Percentiles rank a stretch among this genome's conserved stretches.
phyloP scores from a whole-genome alignment of 1,139 yeast genomes.

The Saccharomyces uvarum region DNA sequence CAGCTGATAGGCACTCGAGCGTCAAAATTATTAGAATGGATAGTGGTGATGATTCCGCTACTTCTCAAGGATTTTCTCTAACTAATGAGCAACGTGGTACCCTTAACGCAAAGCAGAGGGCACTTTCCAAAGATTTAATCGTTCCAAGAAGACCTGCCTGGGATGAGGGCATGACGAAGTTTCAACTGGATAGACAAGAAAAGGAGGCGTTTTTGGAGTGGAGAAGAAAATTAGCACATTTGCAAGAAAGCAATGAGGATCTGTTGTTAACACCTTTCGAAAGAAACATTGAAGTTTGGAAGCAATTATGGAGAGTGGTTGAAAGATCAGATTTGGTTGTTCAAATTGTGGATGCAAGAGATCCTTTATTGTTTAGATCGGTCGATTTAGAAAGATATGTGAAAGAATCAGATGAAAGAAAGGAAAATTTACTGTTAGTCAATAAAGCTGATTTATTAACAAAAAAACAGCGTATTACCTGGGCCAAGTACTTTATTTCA shows the following conservation, averaged over 20 bases:
- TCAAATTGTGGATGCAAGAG: constrained; percentile 96
- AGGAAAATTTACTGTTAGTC: constrained; percentile 73
- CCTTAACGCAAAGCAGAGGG: constrained; percentile 58
- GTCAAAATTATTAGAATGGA: constrained; percentile 79
- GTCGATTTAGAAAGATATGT: constrained; percentile 83
- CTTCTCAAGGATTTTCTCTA: constrained; percentile 47
- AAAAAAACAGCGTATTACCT: constrained; percentile 61
- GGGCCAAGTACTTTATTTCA: constrained; percentile 77
- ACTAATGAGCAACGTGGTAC: constrained; percentile 60
- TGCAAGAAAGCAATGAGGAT: constrained; percentile 71
- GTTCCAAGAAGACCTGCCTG: constrained; percentile 93
- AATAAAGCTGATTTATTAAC: constrained; percentile 91
- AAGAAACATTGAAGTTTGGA: constrained; percentile 96
- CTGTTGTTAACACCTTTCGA: constrained; percentile 91
- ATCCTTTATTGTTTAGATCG: constrained; percentile 84
- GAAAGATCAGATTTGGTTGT: constrained; percentile 92
- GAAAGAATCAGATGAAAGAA: constrained; percentile 58
- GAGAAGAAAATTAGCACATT: constrained; percentile 80
- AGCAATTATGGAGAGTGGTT: constrained; percentile 96
- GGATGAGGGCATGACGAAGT: constrained; percentile 62
- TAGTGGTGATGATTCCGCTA: constrained; percentile 39
- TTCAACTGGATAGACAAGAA: constrained; percentile 79
- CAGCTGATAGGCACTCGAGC: constrained; percentile 79
- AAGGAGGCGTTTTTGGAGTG: constrained; percentile 86
- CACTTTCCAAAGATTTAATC: constrained; percentile 72